These are phyloP conservation scores for Acanthamoeba divionensis DNA, from an alignment of 208 protist genomes.

Conservation along the genomic window DNA sequence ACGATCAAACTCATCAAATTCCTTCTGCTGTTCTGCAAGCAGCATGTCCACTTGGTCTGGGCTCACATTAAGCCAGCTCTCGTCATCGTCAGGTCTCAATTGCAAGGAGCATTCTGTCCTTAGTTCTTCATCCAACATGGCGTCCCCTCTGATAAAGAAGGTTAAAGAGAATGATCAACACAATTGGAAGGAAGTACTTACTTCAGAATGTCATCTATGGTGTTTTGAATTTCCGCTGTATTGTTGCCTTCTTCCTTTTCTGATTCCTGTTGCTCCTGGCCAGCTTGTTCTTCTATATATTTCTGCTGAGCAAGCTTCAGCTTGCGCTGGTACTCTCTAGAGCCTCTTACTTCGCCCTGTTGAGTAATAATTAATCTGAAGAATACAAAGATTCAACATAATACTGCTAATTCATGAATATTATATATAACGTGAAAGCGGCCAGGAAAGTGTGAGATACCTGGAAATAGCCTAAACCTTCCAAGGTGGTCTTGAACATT, in stretches of 20 bases:
- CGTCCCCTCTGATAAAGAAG: too few species aligned
- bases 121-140: too few species aligned
- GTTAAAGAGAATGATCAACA: too few species aligned
- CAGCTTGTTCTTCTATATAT: background rate
- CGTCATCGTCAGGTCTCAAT: background rate
- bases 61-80: background rate
- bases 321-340: constrained; percentile 8
- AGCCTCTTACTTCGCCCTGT: constrained; percentile 9
- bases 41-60: constrained; percentile 4
- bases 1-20: constrained; percentile 6
- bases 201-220: background rate
- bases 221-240: background rate
- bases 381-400: background rate
- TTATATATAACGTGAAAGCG: background rate
- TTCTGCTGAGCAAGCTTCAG: background rate
- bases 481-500: background rate
- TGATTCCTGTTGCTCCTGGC: background rate
- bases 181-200: too few species aligned
- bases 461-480: constrained; percentile 22
- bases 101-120: too few species aligned
- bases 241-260: background rate
- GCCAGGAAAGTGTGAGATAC: background rate
- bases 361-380: background rate
- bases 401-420: too few species aligned
- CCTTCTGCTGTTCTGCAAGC: background rate